Evolutionary conservation across 2,329 filamentous ascomycete species (phyloP).

Genomic region (Epicoccum sorghinum): DNA sequence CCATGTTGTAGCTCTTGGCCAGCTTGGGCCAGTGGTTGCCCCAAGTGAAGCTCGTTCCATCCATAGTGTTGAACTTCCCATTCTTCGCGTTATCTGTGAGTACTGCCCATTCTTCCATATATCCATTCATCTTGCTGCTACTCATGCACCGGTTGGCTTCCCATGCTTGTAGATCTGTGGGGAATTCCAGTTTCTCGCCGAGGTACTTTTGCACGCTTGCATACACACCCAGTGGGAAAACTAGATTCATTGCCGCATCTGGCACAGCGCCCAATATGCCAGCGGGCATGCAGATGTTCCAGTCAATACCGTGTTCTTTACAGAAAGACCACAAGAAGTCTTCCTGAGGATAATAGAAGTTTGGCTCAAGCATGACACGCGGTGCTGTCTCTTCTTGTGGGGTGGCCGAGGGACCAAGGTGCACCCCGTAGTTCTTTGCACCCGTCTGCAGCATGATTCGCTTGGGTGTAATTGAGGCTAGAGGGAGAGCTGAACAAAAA

Average conservation of each 20-base stretch:
- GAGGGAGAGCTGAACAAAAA: slow-evolving; percentile 54
- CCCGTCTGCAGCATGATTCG: slow-evolving; percentile 59
- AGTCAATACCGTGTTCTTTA: slow-evolving; percentile 44
- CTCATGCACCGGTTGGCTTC: slow-evolving; percentile 51
- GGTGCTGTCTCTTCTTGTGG: slow-evolving; percentile 57
- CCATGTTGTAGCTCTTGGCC: slow-evolving; percentile 53
- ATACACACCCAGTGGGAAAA: slow-evolving; percentile 58
- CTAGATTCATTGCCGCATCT: slow-evolving; percentile 58
- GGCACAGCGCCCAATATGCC: slow-evolving; percentile 58
- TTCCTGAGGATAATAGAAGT: slow-evolving; percentile 64
- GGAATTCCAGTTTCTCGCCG: slow-evolving; percentile 51
- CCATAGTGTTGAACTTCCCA: slow-evolving; percentile 58
- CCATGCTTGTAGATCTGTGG: slow-evolving; percentile 54
- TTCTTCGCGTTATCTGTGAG: slow-evolving; percentile 51
- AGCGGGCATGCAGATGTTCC: slow-evolving; percentile 57
- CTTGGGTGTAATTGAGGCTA: slow-evolving; percentile 52
- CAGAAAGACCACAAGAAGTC: slow-evolving; percentile 56
- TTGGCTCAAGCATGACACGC: slow-evolving; percentile 52
- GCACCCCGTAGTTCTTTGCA: slow-evolving; percentile 60
- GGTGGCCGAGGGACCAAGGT: slow-evolving; percentile 53
- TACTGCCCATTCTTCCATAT: slow-evolving; percentile 60
- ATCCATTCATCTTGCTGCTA: slow-evolving; percentile 56
- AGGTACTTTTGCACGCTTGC: slow-evolving; percentile 55
- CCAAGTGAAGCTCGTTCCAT: slow-evolving; percentile 55
- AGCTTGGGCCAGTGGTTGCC: slow-evolving; percentile 57